Base-by-base conservation (phyloP, 164 flowering plant species). In the Aristolochia fimbriata region DNA sequence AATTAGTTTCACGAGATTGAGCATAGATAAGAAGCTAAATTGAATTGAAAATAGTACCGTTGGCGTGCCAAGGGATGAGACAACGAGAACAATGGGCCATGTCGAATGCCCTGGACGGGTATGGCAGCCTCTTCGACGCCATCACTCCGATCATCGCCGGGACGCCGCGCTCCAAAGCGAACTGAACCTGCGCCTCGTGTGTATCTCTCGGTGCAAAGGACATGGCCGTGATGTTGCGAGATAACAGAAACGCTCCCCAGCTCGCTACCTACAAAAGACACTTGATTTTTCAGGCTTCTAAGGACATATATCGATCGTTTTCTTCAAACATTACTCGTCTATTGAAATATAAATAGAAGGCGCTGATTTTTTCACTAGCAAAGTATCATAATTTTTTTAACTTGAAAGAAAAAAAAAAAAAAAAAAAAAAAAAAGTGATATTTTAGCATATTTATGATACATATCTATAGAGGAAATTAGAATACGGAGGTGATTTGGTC, bases 61-160 rank as follows among this genome's bases (percentile, higher is more conserved):
- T 69, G 19, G 68, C 73, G 62, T 77, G 87, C 97, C 97, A 94
- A 0, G 96, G 97, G 53, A 94, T 88, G 58, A 93, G 94, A 76
- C 99, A 93, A 0, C 99, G 83, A 17, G 99, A 90, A 60, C 99
- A 93, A 70, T 93, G 99, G 43, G 97, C 96, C 85, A 93, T 78
- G 77, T 93, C 97, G 55, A 93, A 93, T 13, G 97, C 83, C 54
- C 93, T 74, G 0, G 97, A 77, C 14, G 99, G 99, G 71, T 85
- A 94, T 31, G 97, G 99, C 25, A 88, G 90, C 66, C 95, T 72
- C 2, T 65, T 70, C n/a, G 96, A 71, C 51, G 96, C 89, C 1
- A 94, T 56, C 10, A 94, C 67, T 15, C 95, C 99, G 16, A 90
- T 78, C 80, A 94, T 66, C n/a, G 99, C 99, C 4, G 99, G 99